Evolutionary conservation across 225 moss, liverwort and hornwort species (phyloP), one percentile per base, ranked within the genome.

Genomic region (Pseudisothecium myosuroides): DNA sequence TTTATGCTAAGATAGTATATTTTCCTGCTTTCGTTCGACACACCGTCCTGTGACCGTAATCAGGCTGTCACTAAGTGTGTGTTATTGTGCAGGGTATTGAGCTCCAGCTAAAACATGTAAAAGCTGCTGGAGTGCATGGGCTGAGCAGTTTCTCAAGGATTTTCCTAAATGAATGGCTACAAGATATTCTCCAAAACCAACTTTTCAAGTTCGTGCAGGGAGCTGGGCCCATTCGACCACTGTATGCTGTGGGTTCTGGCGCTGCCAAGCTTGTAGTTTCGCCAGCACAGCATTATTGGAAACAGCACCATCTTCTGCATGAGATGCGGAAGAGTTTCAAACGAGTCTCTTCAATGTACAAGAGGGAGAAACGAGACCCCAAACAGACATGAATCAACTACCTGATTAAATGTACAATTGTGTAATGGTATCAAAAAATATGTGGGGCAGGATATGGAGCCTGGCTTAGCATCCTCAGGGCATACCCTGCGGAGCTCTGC

Each of bases 181-280:
- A 97, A 94, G 98, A 99, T 54, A 97, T 99, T 47, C 94, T 97
- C 10, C 96, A 97, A 84, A 99, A 97, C 66, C 98, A 99, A 94
- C 93, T 98, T 55, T 97, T 94, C 93, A 96, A 99, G 88, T 94
- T 99, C 90, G 96, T 99, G 60, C 95, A 93, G 92, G 98, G 97
- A 66, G 96, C 96, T 58, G 96, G 96, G 64, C 98, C 98, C 21
- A 95, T 99, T 73, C 96, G 98, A 73, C 98, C 98, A 31, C 90
- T 99, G 16, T 96, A 95, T 96, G 96, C 97, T 67, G 94, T 97
- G 73, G 97, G 98, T 66, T 95, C 98, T 81, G 97, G 97, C 49
- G 98, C 97, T 84, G 97, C 96, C 83, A 99, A 97, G 91, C 95
- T 97, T 82, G 93, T 98, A 36, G 96, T 96, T 83, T 88, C 97